Conservation (phyloP, 345 rosid species). For the Lepidium sativum region DNA sequence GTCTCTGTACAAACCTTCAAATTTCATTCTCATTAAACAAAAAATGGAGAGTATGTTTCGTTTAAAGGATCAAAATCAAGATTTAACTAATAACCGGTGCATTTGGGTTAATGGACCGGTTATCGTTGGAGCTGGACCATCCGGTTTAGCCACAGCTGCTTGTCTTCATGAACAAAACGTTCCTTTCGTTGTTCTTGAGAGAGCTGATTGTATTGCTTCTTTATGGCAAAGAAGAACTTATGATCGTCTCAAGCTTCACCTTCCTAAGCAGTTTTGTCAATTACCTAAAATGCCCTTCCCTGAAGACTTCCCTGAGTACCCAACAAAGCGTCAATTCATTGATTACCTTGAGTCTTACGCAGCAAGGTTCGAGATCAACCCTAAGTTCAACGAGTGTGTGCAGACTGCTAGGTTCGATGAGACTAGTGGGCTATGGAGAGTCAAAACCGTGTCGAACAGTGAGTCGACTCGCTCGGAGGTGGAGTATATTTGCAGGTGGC, state of each 20-base stretch:
- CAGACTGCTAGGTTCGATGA: slow-evolving; percentile 73
- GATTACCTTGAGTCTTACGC: slow-evolving; percentile 71
- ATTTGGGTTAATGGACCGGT: slow-evolving; percentile 71
- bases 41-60: slow-evolving; percentile 41
- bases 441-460: slow-evolving; percentile 39
- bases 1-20: not conserved
- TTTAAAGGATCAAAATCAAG: slow-evolving; percentile 33
- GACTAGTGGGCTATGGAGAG: slow-evolving; percentile 77
- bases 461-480: slow-evolving; percentile 44
- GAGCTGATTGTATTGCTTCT: slow-evolving; percentile 82
- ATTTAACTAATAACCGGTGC: slow-evolving; percentile 36
- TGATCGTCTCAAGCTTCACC: slow-evolving; percentile 79
- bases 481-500: slow-evolving; percentile 88
- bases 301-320: slow-evolving; percentile 65
- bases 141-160: slow-evolving; percentile 78
- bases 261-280: slow-evolving; percentile 76
- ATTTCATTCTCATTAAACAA: not conserved
- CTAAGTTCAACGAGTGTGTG: slow-evolving; percentile 74
- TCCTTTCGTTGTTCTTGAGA: slow-evolving; percentile 65
- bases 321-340: slow-evolving; percentile 58
- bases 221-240: slow-evolving; percentile 76
- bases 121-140: slow-evolving; percentile 83
- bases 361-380: slow-evolving; percentile 48
- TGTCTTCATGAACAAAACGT: slow-evolving; percentile 64
- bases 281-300: slow-evolving; percentile 80